Evolutionary conservation across 2,329 filamentous ascomycete genomes (phyloP).

Genomic region (Pseudogymnoascus sp.): DNA sequence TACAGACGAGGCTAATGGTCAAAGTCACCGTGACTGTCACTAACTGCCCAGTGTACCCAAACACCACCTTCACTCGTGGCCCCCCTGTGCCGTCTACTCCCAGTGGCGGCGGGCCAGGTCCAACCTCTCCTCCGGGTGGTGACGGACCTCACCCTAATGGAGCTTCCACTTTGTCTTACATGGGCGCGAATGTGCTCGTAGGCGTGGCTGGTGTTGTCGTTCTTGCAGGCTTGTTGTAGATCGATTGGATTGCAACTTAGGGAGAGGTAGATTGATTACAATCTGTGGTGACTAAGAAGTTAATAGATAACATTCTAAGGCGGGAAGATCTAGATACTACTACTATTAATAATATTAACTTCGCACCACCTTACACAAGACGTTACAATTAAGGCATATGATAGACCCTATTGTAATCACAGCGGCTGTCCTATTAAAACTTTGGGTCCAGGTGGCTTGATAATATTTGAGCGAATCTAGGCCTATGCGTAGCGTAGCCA

Average conservation of each 20-base stretch:
- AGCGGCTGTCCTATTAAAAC: too few relatives aligned
- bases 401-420: background rate
- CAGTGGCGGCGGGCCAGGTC: background rate
- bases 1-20: background rate
- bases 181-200: background rate
- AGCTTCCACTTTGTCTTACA: background rate
- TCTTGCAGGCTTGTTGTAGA: background rate
- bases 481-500: too few relatives aligned
- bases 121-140: background rate
- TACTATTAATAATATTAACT: slow-evolving; percentile 5
- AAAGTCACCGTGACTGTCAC: background rate
- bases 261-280: background rate
- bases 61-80: background rate
- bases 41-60: background rate
- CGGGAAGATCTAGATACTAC: background rate
- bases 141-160: background rate
- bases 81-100: background rate
- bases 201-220: background rate
- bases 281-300: background rate
- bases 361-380: background rate
- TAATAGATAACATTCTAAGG: slow-evolving; percentile 7
- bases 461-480: too few relatives aligned
- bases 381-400: too few relatives aligned
- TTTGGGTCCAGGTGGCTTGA: too few relatives aligned
- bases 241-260: background rate